Percentiles rank a stretch among this genome's conserved stretches.
phyloP scores from a whole-genome alignment of 192 early-diverging fungal species.

The Coemansia sp. region DNA sequence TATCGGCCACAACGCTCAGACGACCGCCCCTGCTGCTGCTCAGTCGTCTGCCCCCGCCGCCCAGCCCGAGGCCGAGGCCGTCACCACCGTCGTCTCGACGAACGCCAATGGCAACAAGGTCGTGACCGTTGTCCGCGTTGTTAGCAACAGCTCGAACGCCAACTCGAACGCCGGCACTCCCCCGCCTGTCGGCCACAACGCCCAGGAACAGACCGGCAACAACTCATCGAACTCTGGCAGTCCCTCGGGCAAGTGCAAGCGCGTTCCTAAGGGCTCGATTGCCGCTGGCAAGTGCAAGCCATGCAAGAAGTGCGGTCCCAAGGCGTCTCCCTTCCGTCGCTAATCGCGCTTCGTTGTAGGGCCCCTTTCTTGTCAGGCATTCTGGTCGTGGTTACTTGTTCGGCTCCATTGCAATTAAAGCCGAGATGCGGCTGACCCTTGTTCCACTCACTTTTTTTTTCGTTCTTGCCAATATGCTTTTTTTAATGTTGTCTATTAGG shows the following conservation, averaged over 20 bases:
- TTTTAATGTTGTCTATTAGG: no score
- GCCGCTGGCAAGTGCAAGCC: constrained; percentile 56
- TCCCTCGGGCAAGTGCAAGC: constrained; percentile 49
- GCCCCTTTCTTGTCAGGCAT: no score
- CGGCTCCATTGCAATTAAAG: no score
- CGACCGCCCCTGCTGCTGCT: no score
- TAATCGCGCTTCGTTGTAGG: constrained; percentile 4
- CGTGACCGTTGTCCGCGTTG: neutral
- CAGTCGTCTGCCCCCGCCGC: neutral
- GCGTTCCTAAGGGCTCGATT: constrained; percentile 51
- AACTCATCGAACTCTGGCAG: neutral
- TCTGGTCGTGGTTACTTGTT: no score
- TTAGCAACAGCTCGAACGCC: neutral
- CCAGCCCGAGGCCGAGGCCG: neutral
- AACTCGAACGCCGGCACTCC: neutral
- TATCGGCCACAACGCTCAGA: constrained; percentile 15
- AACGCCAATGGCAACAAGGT: neutral
- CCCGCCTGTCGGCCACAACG: neutral
- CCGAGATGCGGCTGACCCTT: no score
- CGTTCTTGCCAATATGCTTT: no score
- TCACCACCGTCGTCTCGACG: constrained; percentile 2
- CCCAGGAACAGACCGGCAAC: neutral
- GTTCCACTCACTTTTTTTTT: no score
- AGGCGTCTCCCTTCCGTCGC: constrained; percentile 33
- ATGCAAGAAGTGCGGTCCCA: constrained; percentile 44